Percentiles rank a stretch among this genome's conserved stretches.
Evolutionary conservation across 2,329 filamentous ascomycete species (phyloP).

Genomic region (Verticillium alfalfae): DNA sequence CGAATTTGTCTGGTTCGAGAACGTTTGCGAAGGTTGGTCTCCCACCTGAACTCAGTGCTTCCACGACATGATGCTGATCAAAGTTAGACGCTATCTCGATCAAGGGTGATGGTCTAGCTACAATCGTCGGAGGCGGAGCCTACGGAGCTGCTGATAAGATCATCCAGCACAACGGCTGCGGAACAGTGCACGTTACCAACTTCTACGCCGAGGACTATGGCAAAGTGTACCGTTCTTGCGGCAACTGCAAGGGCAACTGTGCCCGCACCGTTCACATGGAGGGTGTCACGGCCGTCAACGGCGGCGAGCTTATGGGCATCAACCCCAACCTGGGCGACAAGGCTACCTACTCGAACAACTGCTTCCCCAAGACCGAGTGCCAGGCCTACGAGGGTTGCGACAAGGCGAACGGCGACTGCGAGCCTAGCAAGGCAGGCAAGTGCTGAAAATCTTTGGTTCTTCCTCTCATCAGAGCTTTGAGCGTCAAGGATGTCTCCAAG

Average conservation of each 20-base stretch:
- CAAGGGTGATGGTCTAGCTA: conserved; percentile 27
- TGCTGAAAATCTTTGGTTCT: not conserved
- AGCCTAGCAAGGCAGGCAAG: conserved; percentile 15
- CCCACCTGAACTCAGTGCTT: conserved; percentile 19
- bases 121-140: conserved; percentile 36
- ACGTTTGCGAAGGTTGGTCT: conserved; percentile 33
- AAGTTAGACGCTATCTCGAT: not conserved
- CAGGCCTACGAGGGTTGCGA: conserved; percentile 22
- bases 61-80: not conserved
- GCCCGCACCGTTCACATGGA: conserved; percentile 9
- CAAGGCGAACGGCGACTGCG: conserved; percentile 19
- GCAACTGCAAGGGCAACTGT: conserved; percentile 31
- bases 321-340: conserved; percentile 11
- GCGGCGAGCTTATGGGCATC: conserved; percentile 9
- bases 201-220: conserved; percentile 40
- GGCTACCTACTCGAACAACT: conserved; percentile 23
- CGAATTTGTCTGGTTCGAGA: conserved; percentile 38
- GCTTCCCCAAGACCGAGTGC: conserved; percentile 19
- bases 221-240: conserved; percentile 30
- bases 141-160: conserved; percentile 36
- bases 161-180: conserved; percentile 39
- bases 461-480: not conserved
- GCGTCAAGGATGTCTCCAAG: not conserved
- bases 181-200: conserved; percentile 31
- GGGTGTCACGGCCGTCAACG: conserved; percentile 7